These are phyloP conservation scores for Pseudonitzschia delicatissima DNA, from an alignment of 108 stramenopile species.

Conservation along the genomic window DNA sequence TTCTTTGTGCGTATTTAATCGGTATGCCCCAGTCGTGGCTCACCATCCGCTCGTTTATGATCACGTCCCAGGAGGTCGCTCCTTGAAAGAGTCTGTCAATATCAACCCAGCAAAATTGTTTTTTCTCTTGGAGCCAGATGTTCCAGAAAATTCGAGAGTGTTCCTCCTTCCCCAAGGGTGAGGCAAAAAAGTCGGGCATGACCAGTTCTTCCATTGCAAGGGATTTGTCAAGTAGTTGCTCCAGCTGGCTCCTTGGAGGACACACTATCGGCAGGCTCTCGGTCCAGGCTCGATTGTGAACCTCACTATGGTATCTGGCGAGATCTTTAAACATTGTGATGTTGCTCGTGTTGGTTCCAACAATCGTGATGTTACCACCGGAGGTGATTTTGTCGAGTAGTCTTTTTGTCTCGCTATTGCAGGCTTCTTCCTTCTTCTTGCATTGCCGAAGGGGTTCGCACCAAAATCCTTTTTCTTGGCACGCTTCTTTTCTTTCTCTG, in stretches of 20 bases:
- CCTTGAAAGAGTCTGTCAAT: not conserved
- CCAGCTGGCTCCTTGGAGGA: not conserved
- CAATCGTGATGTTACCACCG: not conserved
- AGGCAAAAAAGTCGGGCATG: not conserved
- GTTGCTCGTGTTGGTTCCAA: not conserved
- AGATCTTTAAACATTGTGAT: not conserved
- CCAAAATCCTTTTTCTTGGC: too few species aligned
- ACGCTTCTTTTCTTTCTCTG: too few species aligned
- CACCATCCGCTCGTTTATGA: too few species aligned
- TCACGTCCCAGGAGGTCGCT: not conserved
- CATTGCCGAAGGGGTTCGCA: too few species aligned
- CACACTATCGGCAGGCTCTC: not conserved
- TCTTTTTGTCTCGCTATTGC: too few species aligned
- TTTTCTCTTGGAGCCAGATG: not conserved
- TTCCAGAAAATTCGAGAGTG: not conserved
- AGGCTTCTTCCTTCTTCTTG: too few species aligned
- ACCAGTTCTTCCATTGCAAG: not conserved
- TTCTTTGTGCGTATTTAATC: too few species aligned
- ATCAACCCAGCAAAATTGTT: not conserved
- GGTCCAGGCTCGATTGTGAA: not conserved
- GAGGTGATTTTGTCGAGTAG: too few species aligned
- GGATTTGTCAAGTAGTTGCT: not conserved
- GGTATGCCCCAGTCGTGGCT: too few species aligned
- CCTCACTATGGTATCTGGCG: not conserved
- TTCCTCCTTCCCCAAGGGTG: not conserved